These are phyloP conservation scores for Pseudopithomyces chartarum DNA, from an alignment of 2,329 filamentous ascomycete species.

Conservation along the genomic window DNA sequence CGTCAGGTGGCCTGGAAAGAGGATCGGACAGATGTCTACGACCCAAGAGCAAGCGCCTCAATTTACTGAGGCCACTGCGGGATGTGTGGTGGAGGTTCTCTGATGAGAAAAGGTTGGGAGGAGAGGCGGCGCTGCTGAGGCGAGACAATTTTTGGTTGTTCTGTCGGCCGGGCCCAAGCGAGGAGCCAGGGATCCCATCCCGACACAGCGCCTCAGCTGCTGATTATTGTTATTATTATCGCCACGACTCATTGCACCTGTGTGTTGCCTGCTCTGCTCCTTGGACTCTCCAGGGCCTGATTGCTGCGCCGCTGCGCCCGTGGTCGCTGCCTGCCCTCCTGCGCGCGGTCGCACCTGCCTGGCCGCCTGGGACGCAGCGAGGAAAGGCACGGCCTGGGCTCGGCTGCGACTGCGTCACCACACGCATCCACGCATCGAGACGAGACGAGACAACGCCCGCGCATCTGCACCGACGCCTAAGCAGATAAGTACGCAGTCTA, in stretches of 20 bases:
- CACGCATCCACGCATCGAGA: background rate
- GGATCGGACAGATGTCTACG: slow-evolving; percentile 47
- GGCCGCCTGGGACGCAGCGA: background rate
- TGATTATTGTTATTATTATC: background rate
- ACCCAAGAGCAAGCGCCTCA: slow-evolving; percentile 43
- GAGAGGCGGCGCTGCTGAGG: slow-evolving; percentile 9
- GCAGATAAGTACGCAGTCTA: no score
- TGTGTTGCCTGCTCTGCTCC: slow-evolving; percentile 5
- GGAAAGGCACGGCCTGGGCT: background rate
- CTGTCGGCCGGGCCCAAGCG: slow-evolving; percentile 1
- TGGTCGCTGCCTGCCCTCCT: background rate
- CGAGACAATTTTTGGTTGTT: slow-evolving; percentile 13
- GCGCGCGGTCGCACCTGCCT: background rate
- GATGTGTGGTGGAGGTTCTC: slow-evolving; percentile 37
- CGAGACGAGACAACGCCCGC: background rate
- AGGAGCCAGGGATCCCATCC: slow-evolving; percentile 3
- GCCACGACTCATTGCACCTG: background rate
- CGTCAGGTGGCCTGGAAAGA: slow-evolving; percentile 34
- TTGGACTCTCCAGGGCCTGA: no score
- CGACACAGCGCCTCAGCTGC: slow-evolving; percentile 1
- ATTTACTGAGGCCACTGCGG: slow-evolving; percentile 40
- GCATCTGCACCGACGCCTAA: no score
- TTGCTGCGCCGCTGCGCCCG: background rate
- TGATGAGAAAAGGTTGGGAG: slow-evolving; percentile 37
- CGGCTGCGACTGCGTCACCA: background rate